Base-by-base conservation (phyloP, 1,284 basidiomycete species). In the Papiliotrema nemorosa region DNA sequence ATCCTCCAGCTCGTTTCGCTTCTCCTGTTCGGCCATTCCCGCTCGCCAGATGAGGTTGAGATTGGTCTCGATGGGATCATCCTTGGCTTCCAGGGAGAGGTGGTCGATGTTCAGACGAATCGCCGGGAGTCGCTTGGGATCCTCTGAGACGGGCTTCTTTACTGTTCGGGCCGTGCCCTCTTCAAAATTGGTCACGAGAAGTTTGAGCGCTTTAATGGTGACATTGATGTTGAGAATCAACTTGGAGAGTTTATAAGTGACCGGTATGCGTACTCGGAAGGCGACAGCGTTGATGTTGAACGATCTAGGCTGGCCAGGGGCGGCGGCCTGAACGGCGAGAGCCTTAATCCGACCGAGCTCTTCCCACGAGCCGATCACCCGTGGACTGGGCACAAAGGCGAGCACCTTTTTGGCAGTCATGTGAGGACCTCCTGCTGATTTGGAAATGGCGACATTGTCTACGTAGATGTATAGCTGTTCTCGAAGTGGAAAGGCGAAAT, bases 41-140 rank as follows among this genome's bases (percentile, higher is more conserved):
- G 84, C 82, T 49, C 83, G 80, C 80, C 84, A 90, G 33, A 91
- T 87, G 13, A 88, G 77, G 44, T 84, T 87, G 29, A 97, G 73
- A 55, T 80, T 82, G 22, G 83, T 82, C 73, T 98, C 94, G 50
- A 97, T 82, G 0, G 85, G 82, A 66, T 94, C 88, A 68, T 98
- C 94, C 22, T 84, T 82, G n/a, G 85, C 86, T 71, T 97, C 92
- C 5, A 91, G 69, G 62, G 81, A 81, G 38, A 90, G 58, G 42
- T 77, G 78, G 22, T 81, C 78, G 36, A 93, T 75, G 29, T 75
- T 78, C 47, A 97, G 68, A 3, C 76, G 75, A 37, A 96, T 64
- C 40, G 78, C 77, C 0, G 91, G 91, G 2, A 90, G 72, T 0
- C 67, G 59, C 71, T 90, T 93, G 0, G 89, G 82, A 1, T 74